These are phyloP conservation scores for Blastocystis sp. DNA, from an alignment of 352 stramenopile genomes.

Conservation along the genomic window DNA sequence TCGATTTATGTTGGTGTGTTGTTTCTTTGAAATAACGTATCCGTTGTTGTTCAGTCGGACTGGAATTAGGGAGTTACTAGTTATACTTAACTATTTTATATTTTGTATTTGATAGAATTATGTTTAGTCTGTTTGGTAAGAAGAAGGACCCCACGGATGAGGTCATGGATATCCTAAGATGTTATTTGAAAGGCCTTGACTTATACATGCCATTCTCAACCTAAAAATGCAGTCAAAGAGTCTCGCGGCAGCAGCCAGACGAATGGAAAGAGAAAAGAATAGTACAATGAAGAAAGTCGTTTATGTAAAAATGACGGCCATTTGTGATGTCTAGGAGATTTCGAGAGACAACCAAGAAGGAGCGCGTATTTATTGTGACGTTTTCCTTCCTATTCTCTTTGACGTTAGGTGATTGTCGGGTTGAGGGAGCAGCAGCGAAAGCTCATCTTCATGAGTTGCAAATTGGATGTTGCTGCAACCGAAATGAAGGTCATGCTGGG, in stretches of 20 bases:
- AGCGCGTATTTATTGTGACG: neutral
- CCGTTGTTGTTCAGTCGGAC: neutral
- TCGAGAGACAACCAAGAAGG: constrained; percentile 16
- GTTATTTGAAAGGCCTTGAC: neutral
- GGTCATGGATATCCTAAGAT: constrained; percentile 33
- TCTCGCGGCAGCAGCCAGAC: neutral
- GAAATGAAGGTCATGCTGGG: neutral
- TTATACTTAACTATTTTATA: neutral
- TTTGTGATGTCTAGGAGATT: neutral
- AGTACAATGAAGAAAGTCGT: neutral
- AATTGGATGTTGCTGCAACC: neutral
- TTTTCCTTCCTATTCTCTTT: neutral
- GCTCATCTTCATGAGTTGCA: constrained; percentile 15
- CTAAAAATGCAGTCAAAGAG: neutral
- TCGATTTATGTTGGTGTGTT: neutral
- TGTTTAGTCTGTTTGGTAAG: constrained; percentile 33
- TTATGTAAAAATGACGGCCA: neutral
- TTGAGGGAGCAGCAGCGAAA: neutral
- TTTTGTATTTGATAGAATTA: neutral
- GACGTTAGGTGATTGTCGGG: neutral
- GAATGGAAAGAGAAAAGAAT: constrained; percentile 9
- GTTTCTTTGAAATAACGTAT: neutral
- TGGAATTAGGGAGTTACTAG: neutral
- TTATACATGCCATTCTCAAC: constrained; percentile 17
- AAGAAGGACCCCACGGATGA: neutral